Evolutionary conservation across 805 yeast genomes (phyloP).

Genomic region (Candida stauntonica): DNA sequence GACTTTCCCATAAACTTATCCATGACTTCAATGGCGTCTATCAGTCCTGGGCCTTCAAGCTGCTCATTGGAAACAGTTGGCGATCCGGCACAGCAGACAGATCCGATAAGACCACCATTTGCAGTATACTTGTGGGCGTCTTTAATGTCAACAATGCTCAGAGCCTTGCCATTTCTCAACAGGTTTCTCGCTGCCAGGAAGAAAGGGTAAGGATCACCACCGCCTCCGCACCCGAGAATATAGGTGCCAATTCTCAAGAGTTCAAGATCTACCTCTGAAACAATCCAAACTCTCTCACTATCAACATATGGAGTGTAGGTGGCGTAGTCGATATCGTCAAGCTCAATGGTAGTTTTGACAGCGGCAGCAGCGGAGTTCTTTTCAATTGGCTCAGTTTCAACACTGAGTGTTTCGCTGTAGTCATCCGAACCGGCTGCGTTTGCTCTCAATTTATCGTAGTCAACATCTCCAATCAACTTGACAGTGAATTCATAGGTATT

Average conservation of each 20-base stretch:
- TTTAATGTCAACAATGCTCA: conserved; percentile 30
- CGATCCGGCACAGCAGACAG: conserved; percentile 29
- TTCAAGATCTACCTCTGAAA: conserved; percentile 33
- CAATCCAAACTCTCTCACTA: conserved; percentile 24
- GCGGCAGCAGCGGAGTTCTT: conserved; percentile 7
- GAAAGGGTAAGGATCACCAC: conserved; percentile 43
- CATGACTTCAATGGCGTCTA: conserved; percentile 25
- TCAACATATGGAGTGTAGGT: conserved; percentile 17
- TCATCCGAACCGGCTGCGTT: conserved; percentile 5
- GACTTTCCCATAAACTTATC: conserved; percentile 26
- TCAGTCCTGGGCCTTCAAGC: conserved; percentile 33
- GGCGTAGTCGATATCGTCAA: conserved; percentile 24
- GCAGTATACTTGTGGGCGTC: conserved; percentile 8
- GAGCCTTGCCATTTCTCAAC: conserved; percentile 33
- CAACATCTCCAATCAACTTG: conserved; percentile 19
- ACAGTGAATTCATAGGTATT: conserved; percentile 25
- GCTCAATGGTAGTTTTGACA: neutral
- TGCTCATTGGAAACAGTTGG: conserved; percentile 27
- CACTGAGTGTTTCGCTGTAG: neutral
- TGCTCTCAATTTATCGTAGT: conserved; percentile 23
- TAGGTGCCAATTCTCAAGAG: conserved; percentile 41
- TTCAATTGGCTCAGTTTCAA: neutral
- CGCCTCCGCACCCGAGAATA: conserved; percentile 49
- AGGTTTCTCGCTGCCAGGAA: conserved; percentile 33
- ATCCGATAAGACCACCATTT: conserved; percentile 26